Evolutionary conservation across 1,139 yeast species (phyloP), one percentile per base, ranked within the genome.

Genomic region (Protomyces inouyei): DNA sequence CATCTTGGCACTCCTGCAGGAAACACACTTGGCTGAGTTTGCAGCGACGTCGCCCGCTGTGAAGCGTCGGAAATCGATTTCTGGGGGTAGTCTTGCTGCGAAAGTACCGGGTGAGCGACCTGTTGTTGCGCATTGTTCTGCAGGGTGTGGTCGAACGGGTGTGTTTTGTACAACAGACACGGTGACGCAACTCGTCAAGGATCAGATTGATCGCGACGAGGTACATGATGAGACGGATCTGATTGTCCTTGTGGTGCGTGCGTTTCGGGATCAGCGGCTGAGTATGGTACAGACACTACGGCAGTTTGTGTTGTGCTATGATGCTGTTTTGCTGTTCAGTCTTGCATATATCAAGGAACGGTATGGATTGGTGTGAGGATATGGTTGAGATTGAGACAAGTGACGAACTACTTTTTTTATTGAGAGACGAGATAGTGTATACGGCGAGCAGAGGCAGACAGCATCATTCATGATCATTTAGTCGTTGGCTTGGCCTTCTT

Each of bases 131-230:
- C 96, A 90, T 74, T 89, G 97, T 73, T 85, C 92, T 3, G 96
- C 97, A 0, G 97, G 97, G 0, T 89, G 96, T 75, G 97, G 97
- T 2, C 82, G 97, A 69, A 89, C 96, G 0, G 96, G 97, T 1
- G 88, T 92, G 0, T 87, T 88, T 69, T 86, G 91, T 66, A 81
- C 95, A 0, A 80, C 88, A 46, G 96, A 89, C 74, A 79, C 87
- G 16, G 77, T 87, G 32, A 72, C 86, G 45, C 83, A 82, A 67
- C 73, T 83, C 10, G 71, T 82, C 56, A 72, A 68, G 12, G 70
- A 68, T 21, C 69, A 48, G 54, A 21, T 37, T 32, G 48, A 43
- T 9, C 23, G 35, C 16, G 56, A 59, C 4, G 66, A 51, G 9
- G 16, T 56, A 1, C 66, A 71, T 67, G 71, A 70, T 10, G 70